Base-by-base conservation (phyloP, 139 green algal genomes). In the Limnomonas spitsbergensis region DNA sequence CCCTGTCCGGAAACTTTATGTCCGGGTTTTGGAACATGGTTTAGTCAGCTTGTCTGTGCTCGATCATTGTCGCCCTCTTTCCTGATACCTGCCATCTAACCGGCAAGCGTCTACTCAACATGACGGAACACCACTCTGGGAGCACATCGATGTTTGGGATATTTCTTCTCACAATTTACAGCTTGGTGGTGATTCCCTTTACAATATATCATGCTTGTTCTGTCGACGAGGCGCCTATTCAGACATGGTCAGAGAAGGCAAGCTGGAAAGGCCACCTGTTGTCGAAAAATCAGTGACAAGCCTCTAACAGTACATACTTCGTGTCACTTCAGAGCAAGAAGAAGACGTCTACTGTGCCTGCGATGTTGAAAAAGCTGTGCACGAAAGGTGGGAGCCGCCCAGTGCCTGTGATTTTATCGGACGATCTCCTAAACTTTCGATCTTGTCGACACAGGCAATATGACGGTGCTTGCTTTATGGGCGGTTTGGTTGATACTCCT, bases 391-490 rank as follows among this genome's bases (percentile, higher is more conserved):
- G 66, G 38, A 32, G 3, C 53, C 54, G 35, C 32, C 32, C 34
- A 61, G 32, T 78, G 14, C 54, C 7, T 4, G 36, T 31, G 32
- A 9, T 69, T 54, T 53, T 14, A n/a, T 38, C n/a, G n/a, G n/a
- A n/a, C n/a, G n/a, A n/a, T n/a, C n/a, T n/a, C n/a, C n/a, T n/a
- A n/a, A n/a, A n/a, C n/a, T n/a, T n/a, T n/a, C 42, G 38, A 4
- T 54, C 35, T 56, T 7, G 2, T 40, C 32, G 27, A 36, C 26
- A 32, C 76, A 88, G 83, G 78, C 73, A 95, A 93, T 71, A 1
- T 95, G 1, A 26, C 86, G 4, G 53, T 95, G 24, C 34, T 91
- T 0, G 7, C 79, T 4, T 39, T 89, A 34, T 96, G 92, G 92
- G 47, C 82, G 24, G 38, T 90, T 0, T 91, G 85, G 79, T 24